Base-by-base conservation (phyloP, 2,329 filamentous ascomycete species). In the Fusarium liriodendri region DNA sequence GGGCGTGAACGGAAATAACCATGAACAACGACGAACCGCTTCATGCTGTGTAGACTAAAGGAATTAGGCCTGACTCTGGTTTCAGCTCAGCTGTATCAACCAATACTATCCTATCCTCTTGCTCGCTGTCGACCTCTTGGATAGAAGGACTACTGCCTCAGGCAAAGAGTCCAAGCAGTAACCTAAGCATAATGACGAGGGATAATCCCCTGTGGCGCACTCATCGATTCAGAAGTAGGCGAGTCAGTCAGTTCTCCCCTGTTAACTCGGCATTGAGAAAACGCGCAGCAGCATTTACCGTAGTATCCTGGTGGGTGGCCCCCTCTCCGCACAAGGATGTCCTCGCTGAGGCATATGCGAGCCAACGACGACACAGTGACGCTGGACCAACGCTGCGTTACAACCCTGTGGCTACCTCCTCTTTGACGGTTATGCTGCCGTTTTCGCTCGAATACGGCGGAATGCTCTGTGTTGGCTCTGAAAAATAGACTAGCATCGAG, bases 291-390 rank as follows among this genome's bases (percentile, higher is more conserved):
- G 9, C 45, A 45, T 20, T 25, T 50, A 35, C 45, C 11, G 29
- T 29, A 20, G 29, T 3, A 25, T 35, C 32, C 37, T 10, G 9
- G 27, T 42, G 25, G 11, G 16, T 16, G 25, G 25, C 25, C 25
- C 16, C 55, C 20, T 18, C 18, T 32, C 22, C 14, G 9, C 37
- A 29, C 64, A 63, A 63, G 64, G 59, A n/a, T 66, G 9, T 22
- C 59, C 59, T 25, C 33, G 50, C 20, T 63, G 47, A 38, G 64
- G 59, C 13, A 63, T 57, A 57, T 63, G 58, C 20, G 22, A 37
- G 47, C 32, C 59, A 29, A 37, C 59, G 22, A 20, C 27, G 25
- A 20, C 22, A 6, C 6, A 40, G 11, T n/a, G 27, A n/a, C 20
- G 22, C 5, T 32, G n/a, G 25, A 7, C 59, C 59, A 47, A 47